A percentile compares a stretch with the other conserved stretches of the same genome.
These are phyloP conservation scores for Cladosporium sp. DNA, from an alignment of 2,329 filamentous ascomycete species.

Conservation along the genomic window DNA sequence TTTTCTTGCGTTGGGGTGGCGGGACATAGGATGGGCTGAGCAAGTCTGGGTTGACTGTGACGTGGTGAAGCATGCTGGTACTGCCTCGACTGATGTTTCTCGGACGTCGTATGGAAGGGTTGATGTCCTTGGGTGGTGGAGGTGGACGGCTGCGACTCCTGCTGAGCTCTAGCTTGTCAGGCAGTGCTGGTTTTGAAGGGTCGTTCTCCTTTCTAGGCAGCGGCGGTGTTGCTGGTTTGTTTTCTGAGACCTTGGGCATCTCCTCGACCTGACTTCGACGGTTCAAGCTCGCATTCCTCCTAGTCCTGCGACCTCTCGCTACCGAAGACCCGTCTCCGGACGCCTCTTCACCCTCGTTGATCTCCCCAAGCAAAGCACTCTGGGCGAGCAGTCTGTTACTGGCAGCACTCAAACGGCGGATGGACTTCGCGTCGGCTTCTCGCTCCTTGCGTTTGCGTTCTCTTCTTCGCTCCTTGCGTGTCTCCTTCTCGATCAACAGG, in stretches of 20 bases:
- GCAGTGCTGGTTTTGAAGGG: not conserved
- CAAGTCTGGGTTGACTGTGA: slow-evolving; percentile 62
- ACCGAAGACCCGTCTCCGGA: slow-evolving; percentile 52
- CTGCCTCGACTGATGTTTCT: slow-evolving; percentile 35
- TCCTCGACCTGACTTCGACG: slow-evolving; percentile 55
- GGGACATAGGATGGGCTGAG: slow-evolving; percentile 47
- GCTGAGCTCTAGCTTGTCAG: slow-evolving; percentile 41
- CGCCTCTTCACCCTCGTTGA: slow-evolving; percentile 63
- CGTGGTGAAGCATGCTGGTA: slow-evolving; percentile 80
- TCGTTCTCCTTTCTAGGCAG: not conserved
- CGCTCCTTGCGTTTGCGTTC: slow-evolving; percentile 80
- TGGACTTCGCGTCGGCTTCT: slow-evolving; percentile 71
- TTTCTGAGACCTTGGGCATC: slow-evolving; percentile 69
- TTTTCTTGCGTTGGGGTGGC: slow-evolving; percentile 38
- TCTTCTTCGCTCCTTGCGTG: slow-evolving; percentile 71
- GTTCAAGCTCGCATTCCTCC: slow-evolving; percentile 34
- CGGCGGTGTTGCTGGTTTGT: slow-evolving; percentile 34
- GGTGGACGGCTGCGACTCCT: slow-evolving; percentile 72
- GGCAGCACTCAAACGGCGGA: slow-evolving; percentile 78
- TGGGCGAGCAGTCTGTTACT: slow-evolving; percentile 79
- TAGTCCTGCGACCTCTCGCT: slow-evolving; percentile 68
- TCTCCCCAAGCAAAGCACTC: slow-evolving; percentile 59
- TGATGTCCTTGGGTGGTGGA: slow-evolving; percentile 73
- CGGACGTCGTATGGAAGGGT: slow-evolving; percentile 54
- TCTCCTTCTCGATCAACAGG: slow-evolving; percentile 86